Percentiles rank a stretch among this genome's conserved stretches.
phyloP scores from a whole-genome alignment of 2,329 filamentous ascomycete genomes.

The Fusarium sp. region DNA sequence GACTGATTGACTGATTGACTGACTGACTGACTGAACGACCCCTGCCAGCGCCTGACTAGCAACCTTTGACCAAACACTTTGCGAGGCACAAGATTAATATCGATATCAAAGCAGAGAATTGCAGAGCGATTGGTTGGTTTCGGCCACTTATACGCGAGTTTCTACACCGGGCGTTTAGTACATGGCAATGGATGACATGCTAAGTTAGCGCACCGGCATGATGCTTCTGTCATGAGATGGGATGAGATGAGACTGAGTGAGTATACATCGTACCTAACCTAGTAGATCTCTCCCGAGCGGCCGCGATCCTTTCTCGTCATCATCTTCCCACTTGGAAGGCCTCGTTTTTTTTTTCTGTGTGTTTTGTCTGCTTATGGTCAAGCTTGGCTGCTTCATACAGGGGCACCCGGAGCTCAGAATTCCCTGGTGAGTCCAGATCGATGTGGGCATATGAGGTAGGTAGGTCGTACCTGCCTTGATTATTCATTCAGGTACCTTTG shows the following conservation, averaged over 20 bases:
- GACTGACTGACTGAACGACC: neutral
- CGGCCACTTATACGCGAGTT: slow-evolving; percentile 8
- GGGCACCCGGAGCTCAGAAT: slow-evolving; percentile 3
- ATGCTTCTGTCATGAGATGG: slow-evolving; percentile 34
- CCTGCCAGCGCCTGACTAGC: slow-evolving; percentile 40
- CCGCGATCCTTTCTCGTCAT: slow-evolving; percentile 29
- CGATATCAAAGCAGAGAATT: slow-evolving; percentile 7
- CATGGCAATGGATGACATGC: slow-evolving; percentile 9
- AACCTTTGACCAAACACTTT: slow-evolving; percentile 36
- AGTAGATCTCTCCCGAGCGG: slow-evolving; percentile 11
- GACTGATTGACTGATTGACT: too few species aligned
- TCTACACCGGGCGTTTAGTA: slow-evolving; percentile 23
- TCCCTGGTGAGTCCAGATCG: neutral
- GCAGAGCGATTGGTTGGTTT: slow-evolving; percentile 33
- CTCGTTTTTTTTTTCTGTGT: slow-evolving; percentile 23
- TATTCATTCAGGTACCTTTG: slow-evolving; percentile 6
- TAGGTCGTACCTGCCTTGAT: neutral
- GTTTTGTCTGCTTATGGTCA: neutral
- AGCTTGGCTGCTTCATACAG: slow-evolving; percentile 7
- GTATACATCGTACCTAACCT: neutral
- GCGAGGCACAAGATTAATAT: neutral
- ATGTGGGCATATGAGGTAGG: neutral
- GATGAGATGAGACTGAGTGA: neutral
- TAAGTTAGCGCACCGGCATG: slow-evolving; percentile 14
- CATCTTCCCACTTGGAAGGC: slow-evolving; percentile 30